Conservation (phyloP, 768 basidiomycete species). For the Crassisporium funariophilum region DNA sequence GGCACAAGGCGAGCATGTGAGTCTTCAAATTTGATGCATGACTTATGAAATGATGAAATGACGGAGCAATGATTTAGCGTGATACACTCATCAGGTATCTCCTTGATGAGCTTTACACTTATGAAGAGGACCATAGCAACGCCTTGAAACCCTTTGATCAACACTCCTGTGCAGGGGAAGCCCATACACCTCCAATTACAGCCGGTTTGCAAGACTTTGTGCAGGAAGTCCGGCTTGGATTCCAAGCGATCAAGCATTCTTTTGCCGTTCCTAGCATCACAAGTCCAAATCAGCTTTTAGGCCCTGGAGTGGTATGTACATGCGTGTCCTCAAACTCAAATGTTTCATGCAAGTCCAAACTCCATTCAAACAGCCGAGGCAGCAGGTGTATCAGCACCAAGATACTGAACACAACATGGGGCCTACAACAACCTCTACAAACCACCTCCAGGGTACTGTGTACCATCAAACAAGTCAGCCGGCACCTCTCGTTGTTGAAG, state of each 20-base stretch:
- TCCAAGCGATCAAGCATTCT: background rate
- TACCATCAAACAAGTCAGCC: too few relatives aligned
- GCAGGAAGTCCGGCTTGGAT: too few relatives aligned
- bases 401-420: too few relatives aligned
- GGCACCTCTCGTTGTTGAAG: too few relatives aligned
- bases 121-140: constrained; percentile 26
- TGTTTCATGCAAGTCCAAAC: background rate
- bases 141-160: constrained; percentile 10
- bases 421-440: too few relatives aligned
- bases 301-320: background rate
- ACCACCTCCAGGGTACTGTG: too few relatives aligned
- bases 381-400: background rate
- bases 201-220: background rate
- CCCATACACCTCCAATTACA: background rate
- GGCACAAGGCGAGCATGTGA: constrained; percentile 14
- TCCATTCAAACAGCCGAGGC: background rate
- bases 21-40: background rate
- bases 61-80: constrained; percentile 1
- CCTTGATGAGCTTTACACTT: constrained; percentile 26
- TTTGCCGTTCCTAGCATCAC: background rate
- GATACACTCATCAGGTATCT: constrained; percentile 30
- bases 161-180: background rate
- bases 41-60: background rate
- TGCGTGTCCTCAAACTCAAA: too few relatives aligned
- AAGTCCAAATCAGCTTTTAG: background rate